Conservation (phyloP, 768 basidiomycete species). For the Coprinopsis sp. region DNA sequence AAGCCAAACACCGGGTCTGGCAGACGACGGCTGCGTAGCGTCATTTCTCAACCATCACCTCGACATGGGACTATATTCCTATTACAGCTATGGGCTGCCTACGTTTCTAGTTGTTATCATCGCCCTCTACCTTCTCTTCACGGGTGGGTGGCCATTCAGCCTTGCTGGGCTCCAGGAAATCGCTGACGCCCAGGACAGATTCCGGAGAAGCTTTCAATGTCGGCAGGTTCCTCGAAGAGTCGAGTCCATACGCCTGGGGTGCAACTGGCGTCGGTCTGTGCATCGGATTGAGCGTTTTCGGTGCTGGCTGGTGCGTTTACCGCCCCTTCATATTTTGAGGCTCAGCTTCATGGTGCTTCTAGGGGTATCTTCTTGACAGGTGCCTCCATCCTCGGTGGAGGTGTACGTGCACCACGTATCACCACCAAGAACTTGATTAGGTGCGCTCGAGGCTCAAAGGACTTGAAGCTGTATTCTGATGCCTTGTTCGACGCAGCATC, state of each 20-base stretch:
- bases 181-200: slow-evolving; percentile 34
- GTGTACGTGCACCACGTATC: slow-evolving; percentile 89
- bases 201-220: slow-evolving; percentile 92
- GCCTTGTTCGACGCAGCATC: slow-evolving; percentile 52
- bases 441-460: slow-evolving; percentile 35
- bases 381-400: slow-evolving; percentile 93
- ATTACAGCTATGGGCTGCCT: slow-evolving; percentile 68
- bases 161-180: background rate
- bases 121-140: slow-evolving; percentile 85
- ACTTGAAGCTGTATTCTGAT: background rate
- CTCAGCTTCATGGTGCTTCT: slow-evolving; percentile 10
- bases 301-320: slow-evolving; percentile 84
- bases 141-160: slow-evolving; percentile 51
- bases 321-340: background rate
- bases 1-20: background rate
- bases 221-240: slow-evolving; percentile 90
- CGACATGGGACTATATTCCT: slow-evolving; percentile 47
- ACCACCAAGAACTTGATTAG: slow-evolving; percentile 97
- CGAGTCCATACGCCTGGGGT: slow-evolving; percentile 91
- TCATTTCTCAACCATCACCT: slow-evolving; percentile 1
- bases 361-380: slow-evolving; percentile 99
- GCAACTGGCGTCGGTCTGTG: slow-evolving; percentile 87
- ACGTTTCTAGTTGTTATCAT: slow-evolving; percentile 58
- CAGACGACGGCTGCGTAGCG: slow-evolving; percentile 1
- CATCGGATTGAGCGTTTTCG: slow-evolving; percentile 88